These are phyloP conservation scores for Wallacemonas rigidus DNA, from an alignment of 208 protist genomes.

Conservation along the genomic window DNA sequence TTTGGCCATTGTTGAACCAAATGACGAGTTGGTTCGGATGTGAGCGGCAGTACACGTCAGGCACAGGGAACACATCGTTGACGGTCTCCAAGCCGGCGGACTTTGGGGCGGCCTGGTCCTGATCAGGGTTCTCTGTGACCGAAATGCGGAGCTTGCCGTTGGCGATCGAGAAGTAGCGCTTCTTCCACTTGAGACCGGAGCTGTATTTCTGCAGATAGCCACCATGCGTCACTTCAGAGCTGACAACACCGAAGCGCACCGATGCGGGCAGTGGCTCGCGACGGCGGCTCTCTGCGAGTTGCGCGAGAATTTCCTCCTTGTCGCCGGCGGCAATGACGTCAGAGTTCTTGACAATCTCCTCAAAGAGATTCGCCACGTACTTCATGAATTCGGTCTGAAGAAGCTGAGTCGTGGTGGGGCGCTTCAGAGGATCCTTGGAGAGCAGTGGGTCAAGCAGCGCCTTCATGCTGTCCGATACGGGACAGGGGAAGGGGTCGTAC, in stretches of 20 bases:
- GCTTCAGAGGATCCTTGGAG: conserved; percentile 57
- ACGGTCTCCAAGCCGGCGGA: conserved; percentile 74
- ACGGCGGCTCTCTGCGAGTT: conserved; percentile 53
- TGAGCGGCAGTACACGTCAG: conserved; percentile 82
- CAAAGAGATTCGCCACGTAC: conserved; percentile 89
- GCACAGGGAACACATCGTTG: conserved; percentile 83
- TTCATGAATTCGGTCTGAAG: conserved; percentile 86
- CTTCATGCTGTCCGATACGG: conserved; percentile 70
- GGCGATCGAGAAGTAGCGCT: conserved; percentile 77
- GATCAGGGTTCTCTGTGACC: conserved; percentile 72
- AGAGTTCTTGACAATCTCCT: conserved; percentile 86
- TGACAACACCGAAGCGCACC: conserved; percentile 55
- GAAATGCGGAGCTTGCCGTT: conserved; percentile 80
- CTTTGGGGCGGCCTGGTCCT: conserved; percentile 71
- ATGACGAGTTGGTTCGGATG: conserved; percentile 87
- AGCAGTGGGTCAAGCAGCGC: conserved; percentile 70
- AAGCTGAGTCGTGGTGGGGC: conserved; percentile 75
- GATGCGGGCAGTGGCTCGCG: conserved; percentile 50
- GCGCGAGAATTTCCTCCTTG: conserved; percentile 67
- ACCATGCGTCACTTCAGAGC: conserved; percentile 61
- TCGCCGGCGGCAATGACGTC: conserved; percentile 63
- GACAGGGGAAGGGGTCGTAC: conserved; percentile 80
- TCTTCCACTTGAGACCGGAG: conserved; percentile 88
- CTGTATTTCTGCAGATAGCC: conserved; percentile 86
- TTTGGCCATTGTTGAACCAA: conserved; percentile 90